phyloP scores from a whole-genome alignment of 2,329 filamentous ascomycete species.

The Scedosporium apiospermum region DNA sequence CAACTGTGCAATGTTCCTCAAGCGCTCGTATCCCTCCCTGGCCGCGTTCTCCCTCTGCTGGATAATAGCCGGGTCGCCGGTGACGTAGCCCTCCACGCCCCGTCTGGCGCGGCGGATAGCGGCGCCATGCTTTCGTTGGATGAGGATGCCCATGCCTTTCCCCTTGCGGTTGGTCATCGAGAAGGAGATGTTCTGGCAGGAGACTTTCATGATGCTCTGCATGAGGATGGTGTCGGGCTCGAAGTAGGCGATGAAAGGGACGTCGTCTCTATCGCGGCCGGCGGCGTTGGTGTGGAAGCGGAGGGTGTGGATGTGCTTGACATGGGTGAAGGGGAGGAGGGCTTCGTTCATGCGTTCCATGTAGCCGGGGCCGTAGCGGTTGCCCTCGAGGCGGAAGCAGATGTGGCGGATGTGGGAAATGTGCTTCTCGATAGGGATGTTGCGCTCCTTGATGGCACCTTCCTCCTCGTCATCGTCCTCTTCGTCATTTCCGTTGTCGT shows the following conservation, averaged over 20 bases:
- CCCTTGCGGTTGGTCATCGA: conserved; percentile 18
- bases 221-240: conserved; percentile 16
- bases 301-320: conserved; percentile 27
- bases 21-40: conserved; percentile 10
- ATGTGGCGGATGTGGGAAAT: conserved; percentile 5
- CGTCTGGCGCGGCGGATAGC: conserved; percentile 6
- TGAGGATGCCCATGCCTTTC: neutral
- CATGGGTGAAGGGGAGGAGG: conserved; percentile 2
- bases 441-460: neutral
- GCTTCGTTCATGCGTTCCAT: conserved; percentile 8
- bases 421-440: conserved; percentile 6
- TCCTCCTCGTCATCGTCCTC: conserved; percentile 7
- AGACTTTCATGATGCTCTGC: conserved; percentile 20
- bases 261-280: conserved; percentile 9
- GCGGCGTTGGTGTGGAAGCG: conserved; percentile 26
- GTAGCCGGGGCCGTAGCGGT: conserved; percentile 24
- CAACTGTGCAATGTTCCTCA: conserved; percentile 1
- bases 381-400: conserved; percentile 22
- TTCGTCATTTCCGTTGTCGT: conserved; percentile 12
- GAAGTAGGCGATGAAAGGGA: conserved; percentile 29
- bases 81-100: conserved; percentile 12
- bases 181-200: conserved; percentile 25
- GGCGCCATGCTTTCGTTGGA: neutral
- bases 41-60: conserved; percentile 8
- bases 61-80: conserved; percentile 11